Percentiles rank a stretch among this genome's conserved stretches.
Evolutionary conservation across 2,329 filamentous ascomycete species (phyloP).

Genomic region (Phyllosticta citribraziliensis): DNA sequence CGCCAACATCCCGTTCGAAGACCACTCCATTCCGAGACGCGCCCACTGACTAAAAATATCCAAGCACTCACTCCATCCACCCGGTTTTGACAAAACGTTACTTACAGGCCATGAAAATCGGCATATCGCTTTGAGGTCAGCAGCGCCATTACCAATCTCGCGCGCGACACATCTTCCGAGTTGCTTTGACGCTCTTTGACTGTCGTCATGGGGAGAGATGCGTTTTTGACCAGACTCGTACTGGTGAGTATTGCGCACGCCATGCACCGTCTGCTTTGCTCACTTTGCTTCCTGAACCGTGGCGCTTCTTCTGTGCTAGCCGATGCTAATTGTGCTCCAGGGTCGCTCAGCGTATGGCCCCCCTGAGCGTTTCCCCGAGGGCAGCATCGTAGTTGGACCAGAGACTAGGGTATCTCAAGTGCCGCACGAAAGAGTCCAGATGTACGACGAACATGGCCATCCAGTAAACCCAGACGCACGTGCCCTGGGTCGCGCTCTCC

Average conservation of each 20-base stretch:
- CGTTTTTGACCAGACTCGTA: conserved; percentile 9
- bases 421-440: conserved; percentile 9
- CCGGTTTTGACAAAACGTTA: too few relatives aligned
- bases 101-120: too few relatives aligned
- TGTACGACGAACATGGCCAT: conserved; percentile 36
- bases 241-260: conserved; percentile 6
- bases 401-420: neutral
- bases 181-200: neutral
- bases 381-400: conserved; percentile 6
- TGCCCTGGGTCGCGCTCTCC: conserved; percentile 29
- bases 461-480: conserved; percentile 33
- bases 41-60: too few relatives aligned
- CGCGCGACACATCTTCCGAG: neutral
- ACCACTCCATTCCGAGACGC: too few relatives aligned
- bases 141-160: too few relatives aligned
- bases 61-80: too few relatives aligned
- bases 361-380: conserved; percentile 15
- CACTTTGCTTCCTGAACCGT: neutral
- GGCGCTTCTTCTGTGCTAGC: neutral
- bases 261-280: neutral
- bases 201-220: conserved; percentile 9
- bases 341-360: conserved; percentile 32
- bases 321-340: conserved; percentile 15
- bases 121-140: too few relatives aligned
- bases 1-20: too few relatives aligned